Evolutionary conservation across 805 yeast species (phyloP), one percentile per base, ranked within the genome.

Genomic region (Myxozyma sirexii): DNA sequence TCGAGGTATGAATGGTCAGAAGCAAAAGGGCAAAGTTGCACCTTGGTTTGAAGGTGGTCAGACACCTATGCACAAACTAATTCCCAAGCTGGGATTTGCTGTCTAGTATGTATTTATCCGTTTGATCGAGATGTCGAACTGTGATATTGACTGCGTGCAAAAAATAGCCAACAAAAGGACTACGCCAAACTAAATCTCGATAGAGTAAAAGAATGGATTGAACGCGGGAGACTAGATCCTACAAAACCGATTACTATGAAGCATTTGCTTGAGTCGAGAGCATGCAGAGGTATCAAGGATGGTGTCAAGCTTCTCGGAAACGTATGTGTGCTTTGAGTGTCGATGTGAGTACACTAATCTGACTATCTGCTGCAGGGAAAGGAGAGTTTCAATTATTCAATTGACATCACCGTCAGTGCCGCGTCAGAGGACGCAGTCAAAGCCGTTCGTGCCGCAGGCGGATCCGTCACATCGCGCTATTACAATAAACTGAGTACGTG

Each of bases 21-120:
- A 93, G 77, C 97, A 98, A 10, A 84, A 98, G 76, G 88, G 93
- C 39, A 83, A 86, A 43, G 93, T 93, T 31, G 93, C 91, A 57
- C 83, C 87, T 60, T 90, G 96, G 93, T 90, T 93, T 72, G 99
- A 94, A 79, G 99, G 99, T 84, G 98, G 99, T 73, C 99, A 94
- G 74, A 94, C 98, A 1, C 98, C 97, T 26, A 84, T 87, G 71
- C 84, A 84, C 74, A 82, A 88, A 74, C 77, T 88, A 67, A 85
- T 90, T 75, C 96, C 97, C 67, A 93, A 93, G 72, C 79, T 86
- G 61, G 98, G 98, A 7, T 91, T 91, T 77, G 84, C 46, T n/a
- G 61, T 58, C 13, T 41, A 39, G 59, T 57, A 63, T 13, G 60
- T 39, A 17, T 48, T 24, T 8, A 13, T 13, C 12, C 23, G n/a